A percentile compares a stretch with the other conserved stretches of the same genome.
Evolutionary conservation across 352 stramenopile genomes (phyloP).

Genomic region (Phytophthora citrophthora): DNA sequence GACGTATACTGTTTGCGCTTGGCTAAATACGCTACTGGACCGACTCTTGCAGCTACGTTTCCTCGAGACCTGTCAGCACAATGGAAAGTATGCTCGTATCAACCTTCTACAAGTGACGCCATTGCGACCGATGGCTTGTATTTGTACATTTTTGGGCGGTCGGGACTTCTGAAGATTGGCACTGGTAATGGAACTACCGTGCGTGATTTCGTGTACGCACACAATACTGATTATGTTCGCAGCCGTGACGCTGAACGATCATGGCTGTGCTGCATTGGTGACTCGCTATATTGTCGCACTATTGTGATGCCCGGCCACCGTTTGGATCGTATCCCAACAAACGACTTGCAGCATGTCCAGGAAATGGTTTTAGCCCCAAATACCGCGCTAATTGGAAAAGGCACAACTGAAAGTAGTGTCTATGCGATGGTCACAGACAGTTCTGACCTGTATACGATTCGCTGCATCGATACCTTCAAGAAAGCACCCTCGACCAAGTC

Average conservation of each 20-base stretch:
- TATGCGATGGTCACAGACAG: conserved; percentile 81
- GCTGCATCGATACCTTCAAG: conserved; percentile 70
- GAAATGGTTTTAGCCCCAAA: conserved; percentile 67
- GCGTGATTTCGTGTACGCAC: conserved; percentile 74
- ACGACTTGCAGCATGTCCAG: conserved; percentile 49
- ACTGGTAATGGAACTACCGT: conserved; percentile 69
- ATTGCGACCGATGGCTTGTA: conserved; percentile 75
- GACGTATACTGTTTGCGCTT: conserved; percentile 39
- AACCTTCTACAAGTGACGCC: conserved; percentile 69
- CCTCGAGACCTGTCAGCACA: conserved; percentile 61
- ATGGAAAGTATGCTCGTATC: conserved; percentile 73
- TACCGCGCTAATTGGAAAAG: conserved; percentile 33
- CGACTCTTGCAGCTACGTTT: conserved; percentile 55
- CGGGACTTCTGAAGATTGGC: conserved; percentile 72
- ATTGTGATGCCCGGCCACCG: conserved; percentile 70
- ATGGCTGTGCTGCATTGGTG: conserved; percentile 77
- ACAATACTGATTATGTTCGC: conserved; percentile 65
- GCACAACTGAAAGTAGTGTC: conserved; percentile 61
- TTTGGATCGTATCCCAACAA: conserved; percentile 64
- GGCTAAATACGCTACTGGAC: conserved; percentile 26
- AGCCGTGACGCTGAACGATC: conserved; percentile 70
- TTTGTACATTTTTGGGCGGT: conserved; percentile 72
- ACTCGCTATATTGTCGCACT: conserved; percentile 73
- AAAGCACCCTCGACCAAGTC: conserved; percentile 35
- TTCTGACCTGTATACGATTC: conserved; percentile 63